Conservation (phyloP, 345 rosid genomes). For the Aurinia saxatilis region DNA sequence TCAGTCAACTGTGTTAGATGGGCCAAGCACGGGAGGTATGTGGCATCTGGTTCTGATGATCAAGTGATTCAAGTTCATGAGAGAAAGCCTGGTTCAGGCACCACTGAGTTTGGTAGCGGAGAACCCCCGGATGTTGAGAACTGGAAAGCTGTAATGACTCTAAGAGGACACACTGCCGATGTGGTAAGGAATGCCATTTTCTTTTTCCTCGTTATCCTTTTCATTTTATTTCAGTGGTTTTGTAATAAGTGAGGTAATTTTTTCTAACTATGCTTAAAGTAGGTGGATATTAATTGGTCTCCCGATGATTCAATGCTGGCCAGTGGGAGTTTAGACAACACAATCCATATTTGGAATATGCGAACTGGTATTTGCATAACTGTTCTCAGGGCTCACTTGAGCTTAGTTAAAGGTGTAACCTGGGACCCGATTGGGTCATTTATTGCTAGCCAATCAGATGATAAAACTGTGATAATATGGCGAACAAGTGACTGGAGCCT, state of each 20-base stretch:
- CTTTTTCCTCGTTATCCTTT: background rate
- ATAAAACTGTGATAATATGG: constrained; percentile 98
- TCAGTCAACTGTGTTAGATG: constrained; percentile 99
- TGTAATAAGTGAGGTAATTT: constrained; percentile 38
- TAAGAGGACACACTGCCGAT: constrained; percentile 97
- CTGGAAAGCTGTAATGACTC: constrained; percentile 97
- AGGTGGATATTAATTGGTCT: constrained; percentile 99
- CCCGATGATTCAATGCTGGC: constrained; percentile 95
- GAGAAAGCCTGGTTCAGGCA: constrained; percentile 95
- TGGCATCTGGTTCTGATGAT: constrained; percentile 98
- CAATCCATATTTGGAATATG: constrained; percentile 94
- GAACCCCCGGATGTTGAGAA: constrained; percentile 98
- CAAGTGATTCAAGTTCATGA: constrained; percentile 88
- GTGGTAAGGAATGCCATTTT: constrained; percentile 54
- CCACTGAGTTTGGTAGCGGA: constrained; percentile 96
- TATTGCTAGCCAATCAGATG: constrained; percentile 98
- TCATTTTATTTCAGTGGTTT: background rate
- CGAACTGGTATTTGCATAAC: constrained; percentile 89
- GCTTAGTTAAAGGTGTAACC: constrained; percentile 93
- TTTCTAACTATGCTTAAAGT: constrained; percentile 57
- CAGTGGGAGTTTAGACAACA: constrained; percentile 97
- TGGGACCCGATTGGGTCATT: constrained; percentile 99
- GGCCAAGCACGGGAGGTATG: constrained; percentile 88
- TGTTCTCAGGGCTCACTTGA: constrained; percentile 95
- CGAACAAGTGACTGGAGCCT: constrained; percentile 97